Evolutionary conservation across 345 rosid genomes (phyloP), one percentile per base, ranked within the genome.

Genomic region (Laguncularia racemosa): DNA sequence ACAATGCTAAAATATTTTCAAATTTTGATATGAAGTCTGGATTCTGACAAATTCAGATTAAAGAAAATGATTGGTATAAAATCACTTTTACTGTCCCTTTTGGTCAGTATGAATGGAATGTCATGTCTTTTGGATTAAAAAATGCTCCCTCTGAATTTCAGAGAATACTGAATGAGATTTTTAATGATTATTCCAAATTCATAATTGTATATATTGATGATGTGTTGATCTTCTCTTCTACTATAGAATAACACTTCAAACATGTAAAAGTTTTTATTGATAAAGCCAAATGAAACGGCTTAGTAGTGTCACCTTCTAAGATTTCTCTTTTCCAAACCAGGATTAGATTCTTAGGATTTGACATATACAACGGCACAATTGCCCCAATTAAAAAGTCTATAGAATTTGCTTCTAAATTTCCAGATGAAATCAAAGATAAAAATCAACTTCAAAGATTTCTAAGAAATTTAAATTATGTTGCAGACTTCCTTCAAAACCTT

Each of bases 21-120:
- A 40, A 56, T 10, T 56, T 56, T 17, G 46, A 56, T 16, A 43
- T 56, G 48, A 56, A 56, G 9, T 56, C 21, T 12, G 58, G 47
- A 4, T 54, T 21, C 16, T 54, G 46, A 13, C 46, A 54, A 13
- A 54, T 33, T 13, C 18, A 54, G 4, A 33, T 52, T 23, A 23
- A 23, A 23, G 28, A 48, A 16, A 2, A 13, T 15, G 0, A 48
- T 16, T 1, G 19, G 0, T 48, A 48, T 15, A 16, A n/a, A 1
- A 48, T 6, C 5, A 1, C 28, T 6, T 23, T 23, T 23, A 23
- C 28, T 23, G 5, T 23, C 28, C 28, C 28, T 23, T 23, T 23
- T 23, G 1, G 28, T 23, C 28, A 23, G 2, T 23, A 23, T 23
- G 28, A 23, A 23, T 23, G 28, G 2, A 23, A 23, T 23, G 1